A percentile compares a stretch with the other conserved stretches of the same genome.
Evolutionary conservation across 164 flowering plant genomes (phyloP).

Genomic region (Magnolia changhungtana): DNA sequence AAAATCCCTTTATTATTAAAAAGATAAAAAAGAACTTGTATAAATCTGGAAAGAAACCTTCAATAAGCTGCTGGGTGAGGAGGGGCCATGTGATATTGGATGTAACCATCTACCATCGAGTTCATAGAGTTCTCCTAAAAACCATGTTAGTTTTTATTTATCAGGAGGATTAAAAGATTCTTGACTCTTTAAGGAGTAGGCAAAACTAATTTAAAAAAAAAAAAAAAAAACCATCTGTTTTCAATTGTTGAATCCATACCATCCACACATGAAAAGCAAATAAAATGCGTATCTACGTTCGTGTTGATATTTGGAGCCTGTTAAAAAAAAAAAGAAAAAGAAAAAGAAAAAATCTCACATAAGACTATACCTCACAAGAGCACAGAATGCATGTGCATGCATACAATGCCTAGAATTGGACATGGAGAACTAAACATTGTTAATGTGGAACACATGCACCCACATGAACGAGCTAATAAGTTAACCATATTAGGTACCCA

Average conservation of each 20-base stretch:
- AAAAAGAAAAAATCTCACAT: not conserved
- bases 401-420: too few relatives aligned
- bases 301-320: conserved; percentile 59
- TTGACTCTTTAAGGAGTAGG: not conserved
- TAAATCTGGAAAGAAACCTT: conserved; percentile 37
- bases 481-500: too few relatives aligned
- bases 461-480: too few relatives aligned
- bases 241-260: conserved; percentile 36
- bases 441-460: too few relatives aligned
- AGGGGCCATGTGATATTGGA: conserved; percentile 77
- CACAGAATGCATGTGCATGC: not conserved
- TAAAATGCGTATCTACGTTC: conserved; percentile 76
- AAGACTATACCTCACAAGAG: not conserved
- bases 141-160: too few relatives aligned
- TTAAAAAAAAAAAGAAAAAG: conserved; percentile 1
- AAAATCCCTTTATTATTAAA: not conserved
- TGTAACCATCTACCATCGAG: conserved; percentile 86
- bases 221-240: not conserved
- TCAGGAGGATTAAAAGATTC: too few relatives aligned
- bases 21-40: not conserved
- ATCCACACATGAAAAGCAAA: conserved; percentile 84
- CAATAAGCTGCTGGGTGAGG: conserved; percentile 67
- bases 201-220: not conserved
- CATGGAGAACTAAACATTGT: too few relatives aligned
- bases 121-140: conserved; percentile 76